Base-by-base conservation (phyloP, 176 grass and related monocot species). In the Dendrocalamus sinicus region DNA sequence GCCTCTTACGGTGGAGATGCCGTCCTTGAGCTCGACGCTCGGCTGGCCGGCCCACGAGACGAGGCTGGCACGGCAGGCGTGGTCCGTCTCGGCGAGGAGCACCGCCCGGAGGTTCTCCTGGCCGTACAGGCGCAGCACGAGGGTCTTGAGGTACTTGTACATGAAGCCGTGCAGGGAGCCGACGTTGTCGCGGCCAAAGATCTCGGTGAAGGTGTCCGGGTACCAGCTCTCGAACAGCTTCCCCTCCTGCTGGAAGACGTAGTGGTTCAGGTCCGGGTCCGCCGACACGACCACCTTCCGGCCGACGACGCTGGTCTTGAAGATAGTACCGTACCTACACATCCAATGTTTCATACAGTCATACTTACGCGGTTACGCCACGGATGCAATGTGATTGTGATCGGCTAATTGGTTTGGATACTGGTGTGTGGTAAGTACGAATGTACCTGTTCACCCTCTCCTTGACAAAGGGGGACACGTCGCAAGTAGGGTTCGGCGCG, bases 211-310 rank as follows among this genome's bases (percentile, higher is more conserved):
- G 77, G 94, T 89, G 35, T 92, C 90, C 52, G 94, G 94, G 87
- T 94, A 97, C 80, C 92, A 97, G 90, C 94, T 97, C 89, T 94
- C 82, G 75, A 97, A 92, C 87, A 97, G 83, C 86, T 85, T 94
- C 39, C 92, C 94, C 39, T 97, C 94, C 83, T 97, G 88, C 62
- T 89, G 90, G 87, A 97, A 93, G 26, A 97, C 92, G 58, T 71
- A 89, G 86, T 87, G 83, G 67, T 84, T 94, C 63, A 94, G 57
- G 41, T 97, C 90, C 59, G 92, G 86, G 86, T 97, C 92, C 16
- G 88, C 85, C 62, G 92, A 92, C 70, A 90, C 90, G 22, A 97
- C 86, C 65, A 97, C 72, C 30, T 32, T 69, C 5, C 80, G 53
- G 17, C 94, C 94, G 30, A 97, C 80, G 86, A 97, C 80, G 73